Conservation (phyloP, 805 yeast genomes). For the Lachancea lanzarotensis region DNA sequence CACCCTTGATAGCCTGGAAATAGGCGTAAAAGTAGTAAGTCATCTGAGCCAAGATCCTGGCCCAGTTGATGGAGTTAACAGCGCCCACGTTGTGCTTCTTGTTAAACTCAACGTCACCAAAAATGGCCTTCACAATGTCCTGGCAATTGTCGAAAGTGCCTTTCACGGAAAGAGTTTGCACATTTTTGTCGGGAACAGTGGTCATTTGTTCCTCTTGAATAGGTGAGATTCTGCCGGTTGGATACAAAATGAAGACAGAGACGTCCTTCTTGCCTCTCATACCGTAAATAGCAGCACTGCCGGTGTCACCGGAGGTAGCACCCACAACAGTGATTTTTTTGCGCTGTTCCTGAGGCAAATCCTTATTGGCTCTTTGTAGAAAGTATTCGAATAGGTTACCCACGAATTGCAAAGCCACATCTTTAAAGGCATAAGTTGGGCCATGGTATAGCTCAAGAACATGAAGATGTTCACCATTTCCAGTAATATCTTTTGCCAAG, state of each 20-base stretch:
- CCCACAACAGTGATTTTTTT: slow-evolving; percentile 93
- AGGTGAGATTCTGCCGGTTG: slow-evolving; percentile 96
- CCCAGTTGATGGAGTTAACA: slow-evolving; percentile 98
- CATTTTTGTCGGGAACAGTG: slow-evolving; percentile 85
- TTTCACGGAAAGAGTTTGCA: slow-evolving; percentile 88
- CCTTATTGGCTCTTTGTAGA: slow-evolving; percentile 63
- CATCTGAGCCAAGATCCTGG: slow-evolving; percentile 94
- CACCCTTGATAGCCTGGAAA: slow-evolving; percentile 51
- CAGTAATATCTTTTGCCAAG: slow-evolving; percentile 49
- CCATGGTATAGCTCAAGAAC: slow-evolving; percentile 95
- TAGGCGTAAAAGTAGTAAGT: slow-evolving; percentile 93
- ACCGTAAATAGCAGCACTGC: slow-evolving; percentile 98
- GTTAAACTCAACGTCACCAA: slow-evolving; percentile 86
- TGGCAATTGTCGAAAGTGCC: slow-evolving; percentile 99
- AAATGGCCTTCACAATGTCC: slow-evolving; percentile 87
- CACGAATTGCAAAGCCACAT: slow-evolving; percentile 95
- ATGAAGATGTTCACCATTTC: slow-evolving; percentile 52
- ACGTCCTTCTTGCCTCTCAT: slow-evolving; percentile 95
- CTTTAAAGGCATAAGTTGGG: slow-evolving; percentile 98
- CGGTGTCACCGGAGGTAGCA: slow-evolving; percentile 98
- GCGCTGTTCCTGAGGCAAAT: slow-evolving; percentile 48
- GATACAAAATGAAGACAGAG: slow-evolving; percentile 93
- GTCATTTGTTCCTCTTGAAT: slow-evolving; percentile 99
- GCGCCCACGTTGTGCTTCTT: slow-evolving; percentile 91
- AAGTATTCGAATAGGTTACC: slow-evolving; percentile 96